A percentile compares a stretch with the other conserved stretches of the same genome.
Conservation (phyloP, 257 asterid species). For the Solanum medicagineum region DNA sequence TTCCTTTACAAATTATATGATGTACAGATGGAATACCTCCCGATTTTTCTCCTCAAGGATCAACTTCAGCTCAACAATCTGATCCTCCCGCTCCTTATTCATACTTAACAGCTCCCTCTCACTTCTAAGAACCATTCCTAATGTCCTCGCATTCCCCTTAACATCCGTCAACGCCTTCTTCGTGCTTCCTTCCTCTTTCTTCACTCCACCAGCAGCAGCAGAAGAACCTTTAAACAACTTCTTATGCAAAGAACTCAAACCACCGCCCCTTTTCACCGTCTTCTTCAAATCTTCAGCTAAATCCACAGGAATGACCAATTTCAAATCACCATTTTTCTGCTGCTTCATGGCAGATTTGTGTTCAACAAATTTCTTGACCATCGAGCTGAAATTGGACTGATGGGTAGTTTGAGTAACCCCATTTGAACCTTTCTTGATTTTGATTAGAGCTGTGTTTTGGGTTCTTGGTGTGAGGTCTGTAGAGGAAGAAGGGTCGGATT, state of each 20-base stretch:
- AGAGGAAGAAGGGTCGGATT: conserved; percentile 79
- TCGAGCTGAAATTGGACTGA: conserved; percentile 35
- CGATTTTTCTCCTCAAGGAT: conserved; percentile 38
- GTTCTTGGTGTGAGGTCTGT: conserved; percentile 16
- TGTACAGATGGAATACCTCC: background rate
- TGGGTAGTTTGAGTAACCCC: background rate
- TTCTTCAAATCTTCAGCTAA: conserved; percentile 75
- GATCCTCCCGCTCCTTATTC: conserved; percentile 59
- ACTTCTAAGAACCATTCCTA: conserved; percentile 92
- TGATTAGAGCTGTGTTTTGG: background rate
- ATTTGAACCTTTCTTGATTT: background rate
- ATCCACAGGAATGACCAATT: conserved; percentile 43
- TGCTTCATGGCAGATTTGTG: conserved; percentile 11
- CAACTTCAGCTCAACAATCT: conserved; percentile 48
- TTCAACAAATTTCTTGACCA: conserved; percentile 73
- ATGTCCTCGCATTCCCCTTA: conserved; percentile 70
- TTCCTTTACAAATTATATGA: background rate
- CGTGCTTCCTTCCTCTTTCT: conserved; percentile 39
- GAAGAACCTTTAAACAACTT: conserved; percentile 60
- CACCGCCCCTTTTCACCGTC: conserved; percentile 30
- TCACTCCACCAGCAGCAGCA: background rate
- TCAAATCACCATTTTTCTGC: conserved; percentile 23
- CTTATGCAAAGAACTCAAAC: conserved; percentile 58
- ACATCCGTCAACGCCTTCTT: conserved; percentile 83
- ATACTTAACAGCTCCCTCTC: conserved; percentile 80